Evolutionary conservation across 2,329 filamentous ascomycete genomes (phyloP), one percentile per base, ranked within the genome.

Genomic region (Diaporthe batatas): DNA sequence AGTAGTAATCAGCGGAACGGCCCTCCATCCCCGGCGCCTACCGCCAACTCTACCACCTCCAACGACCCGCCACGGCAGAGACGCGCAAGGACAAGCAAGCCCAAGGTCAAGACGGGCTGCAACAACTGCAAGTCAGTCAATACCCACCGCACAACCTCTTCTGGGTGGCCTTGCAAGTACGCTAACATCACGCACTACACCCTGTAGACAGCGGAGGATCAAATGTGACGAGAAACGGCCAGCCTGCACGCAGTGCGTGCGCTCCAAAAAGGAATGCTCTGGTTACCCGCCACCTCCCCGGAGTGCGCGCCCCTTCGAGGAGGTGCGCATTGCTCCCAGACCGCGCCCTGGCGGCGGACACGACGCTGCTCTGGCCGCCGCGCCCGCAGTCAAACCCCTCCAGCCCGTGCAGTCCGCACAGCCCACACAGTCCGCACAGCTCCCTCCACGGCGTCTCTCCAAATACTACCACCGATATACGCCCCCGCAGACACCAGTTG

Each of bases 191-290:
- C 70, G 75, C 57, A 68, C 64, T 14, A 47, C 59, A 39, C 54
- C 18, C 71, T 69, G 42, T 76, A 91, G 90, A 79, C 85, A 84
- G 75, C 85, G 90, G 76, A 86, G 89, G 75, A 91, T 92, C 75
- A 92, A 92, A 80, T 92, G 91, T 79, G 91, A 92, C 79, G 91
- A 92, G 80, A 84, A 81, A 75, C 88, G 90, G 70, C 91, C 91
- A 10, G 82, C 85, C 36, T 92, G 91, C 79, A 84, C 84, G 18
- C 89, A 91, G 78, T 92, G 91, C 77, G 82, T 88, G 44, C 85
- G 86, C 64, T 89, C 89, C 59, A 89, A 87, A 74, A 90, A 88
- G 77, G 77, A 77, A 21, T 93, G 91, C 80, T 83, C 85, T 39
- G 91, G 91, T 75, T 92, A 92, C 76, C 90, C 88, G n/a, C 86